These are phyloP conservation scores for Kappamyces sp. DNA, from an alignment of 192 early-diverging fungal genomes.

Conservation along the genomic window DNA sequence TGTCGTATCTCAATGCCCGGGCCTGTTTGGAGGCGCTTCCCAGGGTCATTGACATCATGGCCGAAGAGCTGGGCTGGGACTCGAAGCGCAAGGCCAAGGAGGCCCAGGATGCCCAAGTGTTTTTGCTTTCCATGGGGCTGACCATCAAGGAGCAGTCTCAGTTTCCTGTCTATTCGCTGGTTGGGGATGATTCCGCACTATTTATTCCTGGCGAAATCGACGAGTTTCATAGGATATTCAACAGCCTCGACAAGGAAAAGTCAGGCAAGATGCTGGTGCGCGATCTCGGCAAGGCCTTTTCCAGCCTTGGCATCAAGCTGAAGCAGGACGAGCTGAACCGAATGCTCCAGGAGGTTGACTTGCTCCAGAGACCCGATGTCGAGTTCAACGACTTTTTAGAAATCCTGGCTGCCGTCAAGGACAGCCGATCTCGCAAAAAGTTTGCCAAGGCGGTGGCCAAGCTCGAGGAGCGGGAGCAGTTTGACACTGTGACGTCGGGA, in stretches of 20 bases:
- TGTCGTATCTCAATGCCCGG: slow-evolving; percentile 91
- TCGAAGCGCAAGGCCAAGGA: slow-evolving; percentile 61
- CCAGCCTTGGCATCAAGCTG: slow-evolving; percentile 44
- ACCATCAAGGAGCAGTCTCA: slow-evolving; percentile 15
- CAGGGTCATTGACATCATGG: slow-evolving; percentile 86
- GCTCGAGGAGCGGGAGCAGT: slow-evolving; percentile 25
- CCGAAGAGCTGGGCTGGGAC: slow-evolving; percentile 77
- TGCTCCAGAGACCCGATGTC: slow-evolving; percentile 45
- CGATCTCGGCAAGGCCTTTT: slow-evolving; percentile 48
- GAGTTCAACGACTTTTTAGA: slow-evolving; percentile 71
- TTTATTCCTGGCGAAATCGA: slow-evolving; percentile 60
- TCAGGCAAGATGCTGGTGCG: slow-evolving; percentile 51
- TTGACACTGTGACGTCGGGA: slow-evolving; percentile 31
- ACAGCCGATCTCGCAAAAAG: slow-evolving; percentile 41
- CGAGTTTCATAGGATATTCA: slow-evolving; percentile 51
- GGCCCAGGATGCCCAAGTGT: slow-evolving; percentile 61
- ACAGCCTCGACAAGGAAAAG: slow-evolving; percentile 38
- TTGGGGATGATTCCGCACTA: slow-evolving; percentile 25
- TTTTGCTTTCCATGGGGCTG: slow-evolving; percentile 90
- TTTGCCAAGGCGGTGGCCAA: slow-evolving; percentile 35
- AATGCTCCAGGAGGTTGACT: slow-evolving; percentile 50
- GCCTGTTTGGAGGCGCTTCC: slow-evolving; percentile 83
- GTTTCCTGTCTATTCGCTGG: slow-evolving; percentile 9
- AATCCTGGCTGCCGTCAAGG: slow-evolving; percentile 56
- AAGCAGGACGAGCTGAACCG: slow-evolving; percentile 41